These are phyloP conservation scores for Pythium pectinolyticum DNA, from an alignment of 352 stramenopile species.

Conservation along the genomic window DNA sequence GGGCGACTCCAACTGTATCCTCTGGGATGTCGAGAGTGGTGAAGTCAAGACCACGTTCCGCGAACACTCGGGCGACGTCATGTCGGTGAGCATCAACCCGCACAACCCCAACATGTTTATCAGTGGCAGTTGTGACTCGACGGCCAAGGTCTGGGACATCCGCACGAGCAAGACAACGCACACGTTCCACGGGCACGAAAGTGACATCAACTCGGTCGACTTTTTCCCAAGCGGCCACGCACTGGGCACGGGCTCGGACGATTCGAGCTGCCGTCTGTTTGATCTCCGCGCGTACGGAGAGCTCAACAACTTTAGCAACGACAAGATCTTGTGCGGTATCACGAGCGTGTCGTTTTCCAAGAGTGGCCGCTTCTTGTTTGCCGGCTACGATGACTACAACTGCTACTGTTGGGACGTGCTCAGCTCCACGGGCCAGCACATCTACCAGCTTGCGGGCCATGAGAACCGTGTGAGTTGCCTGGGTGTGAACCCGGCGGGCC, in stretches of 20 bases:
- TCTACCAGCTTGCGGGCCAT: constrained; percentile 93
- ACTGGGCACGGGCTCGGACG: constrained; percentile 95
- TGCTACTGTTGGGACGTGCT: constrained; percentile 98
- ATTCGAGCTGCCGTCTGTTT: constrained; percentile 97
- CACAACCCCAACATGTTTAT: constrained; percentile 97
- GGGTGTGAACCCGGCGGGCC: constrained; percentile 93
- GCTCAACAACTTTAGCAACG: constrained; percentile 97
- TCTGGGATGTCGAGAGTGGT: constrained; percentile 97
- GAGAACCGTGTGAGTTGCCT: constrained; percentile 98
- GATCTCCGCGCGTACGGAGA: constrained; percentile 96
- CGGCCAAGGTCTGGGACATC: constrained; percentile 98
- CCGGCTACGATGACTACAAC: constrained; percentile 98
- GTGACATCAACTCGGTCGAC: constrained; percentile 98
- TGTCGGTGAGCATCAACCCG: constrained; percentile 95
- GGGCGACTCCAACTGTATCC: constrained; percentile 98
- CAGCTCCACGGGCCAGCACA: constrained; percentile 82
- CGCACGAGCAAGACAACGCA: constrained; percentile 94
- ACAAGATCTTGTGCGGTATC: constrained; percentile 96
- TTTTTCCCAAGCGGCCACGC: constrained; percentile 97
- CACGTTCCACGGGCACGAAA: constrained; percentile 97
- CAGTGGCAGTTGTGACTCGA: constrained; percentile 96
- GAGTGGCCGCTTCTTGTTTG: constrained; percentile 96
- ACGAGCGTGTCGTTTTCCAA: constrained; percentile 96
- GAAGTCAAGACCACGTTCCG: constrained; percentile 95
- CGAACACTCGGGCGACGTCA: constrained; percentile 98